Conservation (phyloP, 2,329 filamentous ascomycete genomes). For the Paracamarosporium sp. region DNA sequence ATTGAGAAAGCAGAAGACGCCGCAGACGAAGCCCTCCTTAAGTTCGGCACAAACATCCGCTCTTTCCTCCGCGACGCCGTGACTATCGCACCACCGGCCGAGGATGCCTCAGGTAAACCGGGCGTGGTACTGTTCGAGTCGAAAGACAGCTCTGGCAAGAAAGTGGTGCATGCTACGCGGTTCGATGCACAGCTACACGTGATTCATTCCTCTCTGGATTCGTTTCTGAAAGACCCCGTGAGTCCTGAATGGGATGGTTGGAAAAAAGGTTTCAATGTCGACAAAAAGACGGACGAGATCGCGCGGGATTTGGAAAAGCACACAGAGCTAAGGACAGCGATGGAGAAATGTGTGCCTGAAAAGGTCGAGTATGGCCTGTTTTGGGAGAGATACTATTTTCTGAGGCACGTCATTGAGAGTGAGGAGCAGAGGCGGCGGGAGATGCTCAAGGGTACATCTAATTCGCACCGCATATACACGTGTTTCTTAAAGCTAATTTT, state of each 20-base stretch:
- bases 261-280: conserved; percentile 77
- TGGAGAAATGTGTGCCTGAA: conserved; percentile 97
- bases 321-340: conserved; percentile 80
- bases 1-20: conserved; percentile 93
- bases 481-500: conserved; percentile 4
- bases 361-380: conserved; percentile 87
- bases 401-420: conserved; percentile 89
- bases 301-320: conserved; percentile 83
- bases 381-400: conserved; percentile 95
- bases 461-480: not conserved
- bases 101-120: conserved; percentile 52
- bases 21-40: conserved; percentile 90
- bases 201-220: conserved; percentile 84
- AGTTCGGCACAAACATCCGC: conserved; percentile 87
- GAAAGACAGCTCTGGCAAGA: conserved; percentile 86
- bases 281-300: conserved; percentile 84
- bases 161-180: conserved; percentile 91
- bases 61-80: conserved; percentile 92
- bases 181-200: conserved; percentile 97
- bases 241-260: conserved; percentile 78
- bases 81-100: conserved; percentile 76
- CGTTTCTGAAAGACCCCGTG: conserved; percentile 80
- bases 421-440: conserved; percentile 89
- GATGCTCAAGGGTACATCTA: conserved; percentile 79
- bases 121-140: conserved; percentile 84